Evolutionary conservation across 257 asterid genomes (phyloP), one percentile per base, ranked within the genome.

Genomic region (Ocimum tenuiflorum): DNA sequence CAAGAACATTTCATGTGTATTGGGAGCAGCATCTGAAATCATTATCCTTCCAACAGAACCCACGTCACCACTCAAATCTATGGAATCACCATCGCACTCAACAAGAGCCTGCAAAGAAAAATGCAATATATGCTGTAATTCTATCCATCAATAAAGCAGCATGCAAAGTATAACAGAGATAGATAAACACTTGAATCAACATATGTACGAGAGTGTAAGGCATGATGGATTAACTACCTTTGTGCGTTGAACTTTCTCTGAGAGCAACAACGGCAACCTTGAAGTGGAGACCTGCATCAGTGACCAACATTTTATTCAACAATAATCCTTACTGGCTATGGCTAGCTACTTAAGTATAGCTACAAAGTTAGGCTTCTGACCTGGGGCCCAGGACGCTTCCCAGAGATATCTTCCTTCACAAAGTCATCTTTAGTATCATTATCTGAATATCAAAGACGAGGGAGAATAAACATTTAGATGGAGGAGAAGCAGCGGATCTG

Each of bases 41-140:
- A 88, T 73, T 41, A 88, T 68, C 73, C 96, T 78, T 60, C 98
- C 96, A 58, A 91, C 95, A 70, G 95, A 81, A 71, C 98, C 96
- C 73, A 85, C 71, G 51, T 91, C 98, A 69, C 98, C 98, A 73
- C 96, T 91, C 80, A 91, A 83, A 87, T 91, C 98, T 73, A 88
- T 76, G 73, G 94, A 78, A 66, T 91, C 96, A 23, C 96, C 95
- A 47, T 91, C 98, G 78, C 94, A 88, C 83, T 91, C 96, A 63
- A 91, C 86, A 61, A 91, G 98, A 73, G 91, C 95, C 96, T 88
- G 76, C 68, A 51, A 68, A 68, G 48, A 42, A 38, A 57, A 58
- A 53, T 42, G 48, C 33, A 45, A 43, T 51, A 58, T 15, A 29
- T n/a, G 17, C 11, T 23, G 46, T 52, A 46, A 57, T 29, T 71